Evolutionary conservation across 129 eudicot species (phyloP).

Genomic region (Flaveria trinervia): DNA sequence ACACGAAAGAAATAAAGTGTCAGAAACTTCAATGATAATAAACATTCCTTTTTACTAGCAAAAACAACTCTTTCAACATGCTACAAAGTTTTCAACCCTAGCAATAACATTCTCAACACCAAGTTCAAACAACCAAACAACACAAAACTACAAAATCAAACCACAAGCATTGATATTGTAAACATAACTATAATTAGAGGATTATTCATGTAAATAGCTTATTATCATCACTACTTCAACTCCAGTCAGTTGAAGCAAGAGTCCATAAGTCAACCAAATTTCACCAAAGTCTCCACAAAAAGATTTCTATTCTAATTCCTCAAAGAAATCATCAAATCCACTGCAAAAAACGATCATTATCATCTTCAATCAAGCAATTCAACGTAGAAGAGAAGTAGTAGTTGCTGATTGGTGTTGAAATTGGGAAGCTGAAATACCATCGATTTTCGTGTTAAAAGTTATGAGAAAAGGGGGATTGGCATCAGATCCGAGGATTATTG

Average conservation of each 20-base stretch:
- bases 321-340: no score
- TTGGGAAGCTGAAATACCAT: conserved; percentile 26
- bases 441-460: conserved; percentile 28
- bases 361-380: not conserved
- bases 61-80: not conserved
- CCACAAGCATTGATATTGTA: not conserved
- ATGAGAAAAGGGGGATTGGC: conserved; percentile 20
- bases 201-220: no score
- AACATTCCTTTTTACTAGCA: no score
- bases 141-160: not conserved
- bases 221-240: no score
- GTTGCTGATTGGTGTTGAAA: conserved; percentile 14
- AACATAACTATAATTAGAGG: not conserved
- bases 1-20: no score
- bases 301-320: no score
- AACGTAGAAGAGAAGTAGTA: not conserved
- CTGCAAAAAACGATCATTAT: no score
- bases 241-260: no score
- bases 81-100: no score
- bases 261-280: conserved; percentile 28
- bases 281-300: conserved; percentile 25
- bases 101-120: not conserved
- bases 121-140: not conserved
- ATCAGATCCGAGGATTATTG: conserved; percentile 39
- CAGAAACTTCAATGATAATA: no score